Conservation (phyloP, 1,284 basidiomycete genomes). For the Spongispora temasekensis region DNA sequence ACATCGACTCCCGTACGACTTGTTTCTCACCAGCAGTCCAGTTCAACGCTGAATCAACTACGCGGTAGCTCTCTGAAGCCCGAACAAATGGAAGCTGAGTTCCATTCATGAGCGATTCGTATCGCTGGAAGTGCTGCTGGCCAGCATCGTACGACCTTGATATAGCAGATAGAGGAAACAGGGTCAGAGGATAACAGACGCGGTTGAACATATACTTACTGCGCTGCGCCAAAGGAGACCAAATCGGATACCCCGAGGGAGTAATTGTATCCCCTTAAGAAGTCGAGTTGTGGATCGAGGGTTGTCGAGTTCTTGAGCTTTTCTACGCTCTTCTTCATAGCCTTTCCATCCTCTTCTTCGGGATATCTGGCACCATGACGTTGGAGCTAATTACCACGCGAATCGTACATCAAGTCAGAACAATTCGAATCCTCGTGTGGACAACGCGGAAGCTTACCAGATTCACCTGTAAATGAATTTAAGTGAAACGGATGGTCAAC, state of each 20-base stretch:
- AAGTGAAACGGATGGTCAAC: background rate
- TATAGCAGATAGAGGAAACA: background rate
- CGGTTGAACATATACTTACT: too few relatives aligned
- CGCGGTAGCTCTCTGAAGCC: conserved; percentile 57
- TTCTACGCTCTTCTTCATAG: background rate
- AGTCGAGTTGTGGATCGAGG: background rate
- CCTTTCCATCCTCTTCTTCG: background rate
- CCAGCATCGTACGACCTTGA: background rate
- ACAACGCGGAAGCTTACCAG: background rate
- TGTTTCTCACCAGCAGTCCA: conserved; percentile 61
- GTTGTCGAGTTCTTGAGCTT: background rate
- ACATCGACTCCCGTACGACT: background rate
- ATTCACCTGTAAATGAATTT: background rate
- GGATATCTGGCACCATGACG: background rate
- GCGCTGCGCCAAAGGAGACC: background rate
- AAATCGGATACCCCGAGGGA: background rate
- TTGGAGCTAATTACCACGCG: background rate
- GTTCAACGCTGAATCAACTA: conserved; percentile 65
- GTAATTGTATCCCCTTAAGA: background rate
- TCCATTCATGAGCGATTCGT: background rate
- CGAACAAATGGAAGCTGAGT: conserved; percentile 51
- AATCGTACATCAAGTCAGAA: too few relatives aligned
- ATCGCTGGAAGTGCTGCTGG: background rate
- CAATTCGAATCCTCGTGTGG: too few relatives aligned
- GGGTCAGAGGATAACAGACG: too few relatives aligned